These are phyloP conservation scores for Fonsecaea pedrosoi DNA, from an alignment of 2,329 filamentous ascomycete genomes.

Conservation along the genomic window DNA sequence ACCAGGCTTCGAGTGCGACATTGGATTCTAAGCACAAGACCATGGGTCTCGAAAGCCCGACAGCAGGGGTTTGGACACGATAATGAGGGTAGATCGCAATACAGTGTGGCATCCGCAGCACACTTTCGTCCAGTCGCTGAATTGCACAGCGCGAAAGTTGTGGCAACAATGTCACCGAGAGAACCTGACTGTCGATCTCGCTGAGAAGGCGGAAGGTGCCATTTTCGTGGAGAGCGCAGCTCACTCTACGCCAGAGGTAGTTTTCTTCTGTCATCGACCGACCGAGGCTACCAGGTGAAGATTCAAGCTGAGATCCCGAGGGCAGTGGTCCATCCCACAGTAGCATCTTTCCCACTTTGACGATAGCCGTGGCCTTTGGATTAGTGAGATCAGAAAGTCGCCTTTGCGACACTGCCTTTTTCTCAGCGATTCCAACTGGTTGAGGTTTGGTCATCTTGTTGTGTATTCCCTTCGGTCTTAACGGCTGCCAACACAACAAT, in stretches of 20 bases:
- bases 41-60: conserved; percentile 82
- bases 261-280: conserved; percentile 54
- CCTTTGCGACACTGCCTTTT: conserved; percentile 51
- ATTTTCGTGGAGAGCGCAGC: conserved; percentile 92
- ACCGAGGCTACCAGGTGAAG: conserved; percentile 41
- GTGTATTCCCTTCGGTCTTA: conserved; percentile 57
- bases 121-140: conserved; percentile 86
- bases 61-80: conserved; percentile 72
- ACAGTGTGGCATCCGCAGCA: conserved; percentile 90
- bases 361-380: conserved; percentile 78
- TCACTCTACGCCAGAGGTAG: conserved; percentile 80
- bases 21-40: conserved; percentile 87
- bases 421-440: conserved; percentile 52
- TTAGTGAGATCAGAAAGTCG: conserved; percentile 57
- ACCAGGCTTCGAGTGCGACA: conserved; percentile 96
- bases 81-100: conserved; percentile 97
- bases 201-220: conserved; percentile 90
- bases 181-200: conserved; percentile 79
- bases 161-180: conserved; percentile 84
- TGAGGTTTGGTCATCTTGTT: conserved; percentile 60
- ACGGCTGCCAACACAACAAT: conserved; percentile 59
- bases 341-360: conserved; percentile 91
- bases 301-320: conserved; percentile 36
- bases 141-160: conserved; percentile 89
- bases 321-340: conserved; percentile 79